These are phyloP conservation scores for Xylaria arbuscula DNA, from an alignment of 2,329 filamentous ascomycete genomes.

Conservation along the genomic window DNA sequence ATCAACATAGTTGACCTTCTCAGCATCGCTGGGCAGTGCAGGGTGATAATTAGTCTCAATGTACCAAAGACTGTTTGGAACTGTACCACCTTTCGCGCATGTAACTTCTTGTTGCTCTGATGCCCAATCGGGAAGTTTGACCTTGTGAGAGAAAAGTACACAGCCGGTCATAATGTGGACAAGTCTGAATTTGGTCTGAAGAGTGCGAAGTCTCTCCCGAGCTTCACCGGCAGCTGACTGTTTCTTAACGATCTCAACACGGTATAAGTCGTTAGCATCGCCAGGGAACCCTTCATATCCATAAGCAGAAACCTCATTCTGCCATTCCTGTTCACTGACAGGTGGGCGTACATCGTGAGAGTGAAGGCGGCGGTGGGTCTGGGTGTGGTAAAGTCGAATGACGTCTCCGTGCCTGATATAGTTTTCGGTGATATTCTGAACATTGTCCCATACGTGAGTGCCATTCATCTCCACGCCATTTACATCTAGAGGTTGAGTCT, in stretches of 20 bases:
- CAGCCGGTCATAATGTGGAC: constrained; percentile 98
- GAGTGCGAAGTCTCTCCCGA: constrained; percentile 88
- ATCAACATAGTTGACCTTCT: constrained; percentile 95
- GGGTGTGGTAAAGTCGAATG: constrained; percentile 83
- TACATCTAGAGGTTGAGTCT: constrained; percentile 85
- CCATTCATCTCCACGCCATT: constrained; percentile 83
- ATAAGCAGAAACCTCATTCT: constrained; percentile 96
- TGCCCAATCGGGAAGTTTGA: constrained; percentile 97
- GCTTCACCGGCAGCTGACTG: constrained; percentile 82
- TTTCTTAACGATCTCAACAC: constrained; percentile 91
- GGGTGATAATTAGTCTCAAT: constrained; percentile 92
- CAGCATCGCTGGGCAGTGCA: constrained; percentile 75
- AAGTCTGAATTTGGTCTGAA: constrained; percentile 95
- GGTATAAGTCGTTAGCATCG: constrained; percentile 96
- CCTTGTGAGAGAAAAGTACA: constrained; percentile 96
- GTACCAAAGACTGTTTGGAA: constrained; percentile 98
- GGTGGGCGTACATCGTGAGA: constrained; percentile 93
- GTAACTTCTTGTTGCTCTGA: constrained; percentile 99
- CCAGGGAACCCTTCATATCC: constrained; percentile 97
- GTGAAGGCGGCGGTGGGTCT: constrained; percentile 89
- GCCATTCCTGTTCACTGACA: constrained; percentile 89
- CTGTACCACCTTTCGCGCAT: constrained; percentile 87
- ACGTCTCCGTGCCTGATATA: constrained; percentile 84
- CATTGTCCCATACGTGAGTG: constrained; percentile 83
- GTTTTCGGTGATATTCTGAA: constrained; percentile 66